Base-by-base conservation (phyloP, 2,329 filamentous ascomycete species). In the Dactylonectria macrodidyma region DNA sequence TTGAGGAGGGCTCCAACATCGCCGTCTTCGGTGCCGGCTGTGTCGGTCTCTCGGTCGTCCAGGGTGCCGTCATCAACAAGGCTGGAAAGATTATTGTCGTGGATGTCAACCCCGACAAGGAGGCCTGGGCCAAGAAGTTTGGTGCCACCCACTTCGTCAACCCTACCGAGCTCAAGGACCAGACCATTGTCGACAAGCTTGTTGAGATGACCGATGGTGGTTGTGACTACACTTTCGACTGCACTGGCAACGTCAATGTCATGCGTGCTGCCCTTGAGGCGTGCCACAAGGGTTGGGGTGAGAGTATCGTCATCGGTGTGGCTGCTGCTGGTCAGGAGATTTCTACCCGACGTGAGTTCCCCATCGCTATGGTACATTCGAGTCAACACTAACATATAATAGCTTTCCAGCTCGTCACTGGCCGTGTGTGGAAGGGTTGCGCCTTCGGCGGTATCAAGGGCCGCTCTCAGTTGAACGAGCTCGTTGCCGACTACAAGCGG, bases 161-260 rank as follows among this genome's bases (percentile, higher is more conserved):
- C 87, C 96, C 96, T 51, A 91, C 88, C 67, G 92, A 95, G 82
- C 85, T 95, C 70, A 87, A 89, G 75, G 89, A 87, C 71, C 92
- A 95, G 88, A 94, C 89, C 67, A 93, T 98, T 75, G 94, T 97
- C 77, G 94, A 97, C 79, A 92, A 95, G 86, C 89, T 99, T 72
- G 90, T 98, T 75, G 95, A 98, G 84, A 95, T 98, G 92, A 99
- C 96, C 2, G 96, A 98, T 78, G 96, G 96, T 73, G 96, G 96
- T 59, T 97, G 95, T 81, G 96, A 99, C 86, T 98, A 98, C 87
- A 99, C 96, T 57, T 99, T 99, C 81, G 96, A 99, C 86, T 98
- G 96, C 88, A 99, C 96, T 7, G 96, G 96, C 67, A 98, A 98
- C 79, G 95, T 98, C 60, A 90, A 91, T 75, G 96, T 99, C 63